Percentiles rank a stretch among this genome's conserved stretches.
These are phyloP conservation scores for Ziziphus jujuba DNA, from an alignment of 306 rosid species.

Conservation along the genomic window DNA sequence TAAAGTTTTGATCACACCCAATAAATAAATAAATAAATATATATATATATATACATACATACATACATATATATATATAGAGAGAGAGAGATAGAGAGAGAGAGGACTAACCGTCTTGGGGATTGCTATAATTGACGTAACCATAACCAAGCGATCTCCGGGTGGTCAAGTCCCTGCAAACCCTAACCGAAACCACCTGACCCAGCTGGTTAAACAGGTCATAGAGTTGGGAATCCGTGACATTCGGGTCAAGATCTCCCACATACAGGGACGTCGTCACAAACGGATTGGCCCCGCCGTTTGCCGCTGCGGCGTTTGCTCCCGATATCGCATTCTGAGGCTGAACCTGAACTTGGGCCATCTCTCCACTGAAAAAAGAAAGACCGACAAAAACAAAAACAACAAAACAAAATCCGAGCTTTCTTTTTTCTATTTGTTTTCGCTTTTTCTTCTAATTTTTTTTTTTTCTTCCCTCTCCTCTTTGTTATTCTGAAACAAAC, in stretches of 20 bases:
- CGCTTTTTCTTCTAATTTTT: not conserved
- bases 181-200: conserved; percentile 94
- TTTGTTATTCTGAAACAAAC: conserved; percentile 49
- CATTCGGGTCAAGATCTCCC: conserved; percentile 84
- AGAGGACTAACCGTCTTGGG: conserved; percentile 70
- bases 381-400: not conserved
- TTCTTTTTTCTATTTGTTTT: not conserved
- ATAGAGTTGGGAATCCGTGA: conserved; percentile 90
- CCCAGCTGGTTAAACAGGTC: conserved; percentile 89
- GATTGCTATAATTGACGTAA: conserved; percentile 78
- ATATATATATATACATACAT: too few species aligned
- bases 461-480: conserved; percentile 93
- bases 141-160: conserved; percentile 97
- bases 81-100: not conserved
- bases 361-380: conserved; percentile 38
- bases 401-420: not conserved
- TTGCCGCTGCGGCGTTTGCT: conserved; percentile 45
- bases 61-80: too few species aligned
- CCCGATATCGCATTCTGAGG: conserved; percentile 69
- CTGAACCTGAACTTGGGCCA: conserved; percentile 89
- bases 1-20: too few species aligned
- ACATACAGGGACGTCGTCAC: conserved; percentile 91
- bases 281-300: conserved; percentile 63
- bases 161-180: conserved; percentile 86
- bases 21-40: too few species aligned